Conservation (phyloP, 306 rosid species). For the Chamaecrista fasciculata region DNA sequence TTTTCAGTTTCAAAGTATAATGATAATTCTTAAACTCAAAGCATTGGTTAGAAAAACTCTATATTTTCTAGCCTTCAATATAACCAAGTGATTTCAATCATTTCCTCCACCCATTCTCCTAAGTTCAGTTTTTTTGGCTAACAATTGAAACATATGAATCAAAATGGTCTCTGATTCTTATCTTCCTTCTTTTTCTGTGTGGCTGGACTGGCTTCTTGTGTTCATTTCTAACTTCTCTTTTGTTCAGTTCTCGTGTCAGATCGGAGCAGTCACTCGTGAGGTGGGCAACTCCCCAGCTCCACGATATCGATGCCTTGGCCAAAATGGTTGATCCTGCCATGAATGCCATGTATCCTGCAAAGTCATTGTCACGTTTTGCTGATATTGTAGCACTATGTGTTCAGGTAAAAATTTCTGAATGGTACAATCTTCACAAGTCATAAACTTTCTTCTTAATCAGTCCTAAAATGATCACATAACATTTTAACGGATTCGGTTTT, state of each 20-base stretch:
- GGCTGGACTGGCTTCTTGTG: conserved; percentile 1
- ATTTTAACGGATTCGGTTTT: not conserved
- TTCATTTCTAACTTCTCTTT: conserved; percentile 14
- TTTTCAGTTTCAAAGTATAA: too few relatives aligned
- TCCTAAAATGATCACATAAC: too few relatives aligned
- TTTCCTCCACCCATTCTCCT: too few relatives aligned
- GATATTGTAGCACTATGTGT: conserved; percentile 88
- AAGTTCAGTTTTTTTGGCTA: too few relatives aligned
- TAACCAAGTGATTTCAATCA: too few relatives aligned
- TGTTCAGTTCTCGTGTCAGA: conserved; percentile 70
- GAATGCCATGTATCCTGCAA: conserved; percentile 92
- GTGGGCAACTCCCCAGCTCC: conserved; percentile 98
- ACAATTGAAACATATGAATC: too few relatives aligned
- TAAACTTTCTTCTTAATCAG: too few relatives aligned
- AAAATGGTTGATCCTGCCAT: conserved; percentile 93
- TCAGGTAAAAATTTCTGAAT: conserved; percentile 57
- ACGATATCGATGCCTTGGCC: conserved; percentile 85
- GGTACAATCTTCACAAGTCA: not conserved
- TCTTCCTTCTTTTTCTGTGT: conserved; percentile 10
- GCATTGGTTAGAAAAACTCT: too few relatives aligned
- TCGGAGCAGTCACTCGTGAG: conserved; percentile 92
- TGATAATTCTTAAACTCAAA: too few relatives aligned
- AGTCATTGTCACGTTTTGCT: conserved; percentile 89
- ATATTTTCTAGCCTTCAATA: too few relatives aligned
- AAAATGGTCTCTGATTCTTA: not conserved